Base-by-base conservation (phyloP, 495 filamentous ascomycete genomes). In the Rostrohypoxylon terebratum region DNA sequence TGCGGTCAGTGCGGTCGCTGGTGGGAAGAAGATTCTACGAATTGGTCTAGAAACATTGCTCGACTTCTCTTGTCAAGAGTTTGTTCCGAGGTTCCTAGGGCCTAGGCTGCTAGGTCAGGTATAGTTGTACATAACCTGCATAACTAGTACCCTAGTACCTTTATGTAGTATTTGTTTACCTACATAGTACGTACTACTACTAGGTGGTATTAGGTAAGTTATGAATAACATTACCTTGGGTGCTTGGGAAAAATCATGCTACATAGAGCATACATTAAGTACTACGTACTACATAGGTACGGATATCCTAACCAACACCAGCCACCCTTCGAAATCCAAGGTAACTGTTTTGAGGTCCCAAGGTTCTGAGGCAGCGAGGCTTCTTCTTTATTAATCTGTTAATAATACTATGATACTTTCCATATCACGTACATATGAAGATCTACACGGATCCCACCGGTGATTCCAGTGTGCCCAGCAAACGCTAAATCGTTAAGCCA, bases 401-500 rank as follows among this genome's bases (percentile, higher is more conserved):
- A 40, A 42, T 59, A n/a, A n/a, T n/a, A n/a, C n/a, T n/a, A n/a
- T n/a, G n/a, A 45, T 28, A 40, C 1, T 36, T 59, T 45, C 28
- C 28, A 28, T 36, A n/a, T 18, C 23, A 21, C 40, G 21, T 20
- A 57, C 61, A 42, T 40, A 34, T 25, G 51, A 13, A 38, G 16
- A 54, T 51, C 33, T 54, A 54, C 63, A 59, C 25, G 31, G 38
- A 47, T 36, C 51, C 45, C 47, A n/a, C 38, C 33, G n/a, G 45
- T 21, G 23, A 33, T 45, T 55, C 40, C 23, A 62, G 48, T 62
- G 36, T 45, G 23, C 66, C 50, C 42, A 57, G 40, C 40, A 23
- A 45, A 63, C 51, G n/a, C 51, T 59, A 58, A 63, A 54, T 54
- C 44, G 23, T 44, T 36, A 36, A 45, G n/a, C 42, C 65, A 38